Evolutionary conservation across 805 yeast species (phyloP).

Genomic region (Hagleromyces aurorensis): DNA sequence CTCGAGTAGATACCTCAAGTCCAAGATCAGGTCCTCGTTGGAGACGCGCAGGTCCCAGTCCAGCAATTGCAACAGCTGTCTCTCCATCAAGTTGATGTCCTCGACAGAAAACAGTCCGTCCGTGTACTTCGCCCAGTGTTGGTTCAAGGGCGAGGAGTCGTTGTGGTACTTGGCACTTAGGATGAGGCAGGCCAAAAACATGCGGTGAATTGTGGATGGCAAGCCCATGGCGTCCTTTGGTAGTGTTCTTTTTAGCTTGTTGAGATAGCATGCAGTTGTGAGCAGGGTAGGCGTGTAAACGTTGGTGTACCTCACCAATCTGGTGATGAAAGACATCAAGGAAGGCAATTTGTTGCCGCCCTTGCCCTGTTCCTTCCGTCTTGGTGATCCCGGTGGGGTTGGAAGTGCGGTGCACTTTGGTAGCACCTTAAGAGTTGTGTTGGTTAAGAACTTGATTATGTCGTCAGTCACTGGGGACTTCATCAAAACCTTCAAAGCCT

Average conservation of each 20-base stretch:
- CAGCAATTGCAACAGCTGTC: constrained; percentile 59
- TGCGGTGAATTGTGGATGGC: constrained; percentile 74
- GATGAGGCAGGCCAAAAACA: constrained; percentile 65
- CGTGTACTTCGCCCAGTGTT: constrained; percentile 73
- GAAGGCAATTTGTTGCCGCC: constrained; percentile 55
- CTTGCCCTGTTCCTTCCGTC: constrained; percentile 6
- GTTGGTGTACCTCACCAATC: constrained; percentile 63
- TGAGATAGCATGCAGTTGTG: constrained; percentile 62
- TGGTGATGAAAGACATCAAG: constrained; percentile 64
- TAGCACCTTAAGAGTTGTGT: constrained; percentile 55
- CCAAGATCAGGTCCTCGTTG: constrained; percentile 57
- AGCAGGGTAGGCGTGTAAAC: constrained; percentile 75
- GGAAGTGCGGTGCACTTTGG: constrained; percentile 39
- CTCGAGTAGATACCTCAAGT: constrained; percentile 62
- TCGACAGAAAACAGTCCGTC: constrained; percentile 61
- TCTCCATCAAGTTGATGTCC: constrained; percentile 75
- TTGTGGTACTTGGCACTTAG: constrained; percentile 68
- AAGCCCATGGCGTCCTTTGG: constrained; percentile 70
- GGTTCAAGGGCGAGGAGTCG: constrained; percentile 70
- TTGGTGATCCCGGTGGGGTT: constrained; percentile 31
- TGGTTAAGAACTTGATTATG: constrained; percentile 64
- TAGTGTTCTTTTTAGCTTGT: constrained; percentile 49
- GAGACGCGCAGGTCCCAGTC: constrained; percentile 67
- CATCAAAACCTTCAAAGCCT: constrained; percentile 54
- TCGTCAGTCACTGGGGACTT: constrained; percentile 65